Percentiles rank a stretch among this genome's conserved stretches.
Conservation (phyloP, 257 asterid genomes). For the Pogostemon cablin region DNA sequence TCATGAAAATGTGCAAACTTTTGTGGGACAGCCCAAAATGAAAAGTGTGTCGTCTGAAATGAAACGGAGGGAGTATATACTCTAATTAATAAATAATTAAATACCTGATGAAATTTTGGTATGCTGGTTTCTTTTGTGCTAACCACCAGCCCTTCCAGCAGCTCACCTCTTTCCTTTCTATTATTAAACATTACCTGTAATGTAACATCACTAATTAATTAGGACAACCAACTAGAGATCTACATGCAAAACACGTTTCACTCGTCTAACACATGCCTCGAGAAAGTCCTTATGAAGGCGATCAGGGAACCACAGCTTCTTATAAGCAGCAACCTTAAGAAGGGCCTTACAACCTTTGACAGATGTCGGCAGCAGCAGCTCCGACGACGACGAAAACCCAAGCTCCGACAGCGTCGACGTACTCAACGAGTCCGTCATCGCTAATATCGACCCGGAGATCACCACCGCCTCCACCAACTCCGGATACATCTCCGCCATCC, state of each 20-base stretch:
- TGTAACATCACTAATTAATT: not conserved
- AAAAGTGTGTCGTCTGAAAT: no score
- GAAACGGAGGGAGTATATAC: no score
- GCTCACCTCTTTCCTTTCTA: conserved; percentile 12
- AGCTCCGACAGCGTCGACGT: not conserved
- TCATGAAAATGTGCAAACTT: no score
- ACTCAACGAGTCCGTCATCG: not conserved
- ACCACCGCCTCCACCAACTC: not conserved
- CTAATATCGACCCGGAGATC: not conserved
- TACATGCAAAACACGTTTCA: not conserved
- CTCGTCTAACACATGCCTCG: not conserved
- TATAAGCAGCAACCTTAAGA: not conserved
- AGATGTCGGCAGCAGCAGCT: not conserved
- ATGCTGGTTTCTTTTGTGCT: not conserved
- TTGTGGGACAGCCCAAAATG: no score
- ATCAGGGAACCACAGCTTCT: conserved; percentile 6
- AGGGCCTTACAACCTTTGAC: conserved; percentile 1
- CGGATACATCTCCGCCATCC: conserved; percentile 10
- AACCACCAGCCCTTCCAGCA: conserved; percentile 2
- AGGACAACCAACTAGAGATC: not conserved
- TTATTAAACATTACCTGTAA: conserved; percentile 7
- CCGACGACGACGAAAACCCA: not conserved
- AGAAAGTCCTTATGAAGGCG: conserved; percentile 5
- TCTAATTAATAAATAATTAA: no score
- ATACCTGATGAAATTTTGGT: not conserved